These are phyloP conservation scores for Penicillium ucsense DNA, from an alignment of 495 filamentous ascomycete genomes.

Conservation along the genomic window DNA sequence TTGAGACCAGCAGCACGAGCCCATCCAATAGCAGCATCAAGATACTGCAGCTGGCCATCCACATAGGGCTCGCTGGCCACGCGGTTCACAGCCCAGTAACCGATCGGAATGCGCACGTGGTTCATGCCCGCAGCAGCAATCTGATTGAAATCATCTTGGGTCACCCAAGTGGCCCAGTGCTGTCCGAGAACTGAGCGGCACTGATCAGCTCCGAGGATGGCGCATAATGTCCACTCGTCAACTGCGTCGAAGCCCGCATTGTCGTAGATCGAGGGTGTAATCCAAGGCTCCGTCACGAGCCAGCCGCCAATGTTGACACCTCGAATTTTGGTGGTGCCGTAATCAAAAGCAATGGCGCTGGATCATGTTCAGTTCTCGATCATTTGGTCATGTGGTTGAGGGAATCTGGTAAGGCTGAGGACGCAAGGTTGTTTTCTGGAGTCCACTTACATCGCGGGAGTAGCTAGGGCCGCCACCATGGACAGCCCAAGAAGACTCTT, in stretches of 20 bases:
- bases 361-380: constrained; percentile 1
- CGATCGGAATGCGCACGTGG: constrained; percentile 69
- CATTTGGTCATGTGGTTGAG: not conserved
- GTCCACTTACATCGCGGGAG: constrained; percentile 25
- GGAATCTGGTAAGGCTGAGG: not conserved
- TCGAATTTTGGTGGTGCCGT: constrained; percentile 35
- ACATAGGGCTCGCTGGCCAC: constrained; percentile 59
- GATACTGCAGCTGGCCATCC: constrained; percentile 56
- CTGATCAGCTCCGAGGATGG: constrained; percentile 39
- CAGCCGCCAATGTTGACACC: constrained; percentile 52
- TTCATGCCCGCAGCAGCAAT: constrained; percentile 60
- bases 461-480: constrained; percentile 25
- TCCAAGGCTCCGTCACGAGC: constrained; percentile 54
- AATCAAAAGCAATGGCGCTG: constrained; percentile 35
- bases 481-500: constrained; percentile 29
- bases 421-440: too few relatives aligned
- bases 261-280: constrained; percentile 55
- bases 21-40: constrained; percentile 61
- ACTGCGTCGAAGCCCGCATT: constrained; percentile 39
- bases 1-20: constrained; percentile 52
- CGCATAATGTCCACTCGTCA: constrained; percentile 53
- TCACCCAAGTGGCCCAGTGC: constrained; percentile 60
- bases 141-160: constrained; percentile 53
- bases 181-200: constrained; percentile 35
- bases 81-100: constrained; percentile 63